Percentiles rank a stretch among this genome's conserved stretches.
These are phyloP conservation scores for Diaporthe batatas DNA, from an alignment of 2,329 filamentous ascomycete species.

Conservation along the genomic window DNA sequence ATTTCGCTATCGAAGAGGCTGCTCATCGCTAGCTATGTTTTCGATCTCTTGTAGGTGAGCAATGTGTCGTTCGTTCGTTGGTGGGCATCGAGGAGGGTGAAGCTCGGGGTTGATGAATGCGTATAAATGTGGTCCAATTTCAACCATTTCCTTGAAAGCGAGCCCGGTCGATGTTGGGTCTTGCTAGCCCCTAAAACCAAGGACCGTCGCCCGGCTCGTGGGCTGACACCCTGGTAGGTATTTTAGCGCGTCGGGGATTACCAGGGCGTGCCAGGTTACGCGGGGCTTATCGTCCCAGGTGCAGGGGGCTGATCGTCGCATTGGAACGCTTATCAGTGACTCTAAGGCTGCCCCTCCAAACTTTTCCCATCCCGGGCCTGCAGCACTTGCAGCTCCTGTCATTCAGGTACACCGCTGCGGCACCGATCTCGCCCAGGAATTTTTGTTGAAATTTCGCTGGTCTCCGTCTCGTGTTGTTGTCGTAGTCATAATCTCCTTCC, in stretches of 20 bases:
- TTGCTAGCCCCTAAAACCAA: conserved; percentile 15
- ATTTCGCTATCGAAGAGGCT: neutral
- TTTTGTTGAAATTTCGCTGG: conserved; percentile 37
- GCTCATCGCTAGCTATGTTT: conserved; percentile 12
- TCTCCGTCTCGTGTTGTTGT: conserved; percentile 34
- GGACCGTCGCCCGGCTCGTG: neutral
- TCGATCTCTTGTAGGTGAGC: conserved; percentile 11
- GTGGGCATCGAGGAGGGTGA: neutral
- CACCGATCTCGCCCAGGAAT: conserved; percentile 41
- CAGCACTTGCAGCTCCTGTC: conserved; percentile 26
- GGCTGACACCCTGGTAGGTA: neutral
- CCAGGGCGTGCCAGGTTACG: conserved; percentile 13
- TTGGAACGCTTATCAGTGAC: conserved; percentile 32
- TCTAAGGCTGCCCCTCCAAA: conserved; percentile 35
- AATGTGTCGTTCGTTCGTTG: conserved; percentile 1
- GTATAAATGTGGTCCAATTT: conserved; percentile 11
- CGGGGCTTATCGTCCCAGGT: conserved; percentile 36
- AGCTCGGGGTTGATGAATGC: conserved; percentile 1
- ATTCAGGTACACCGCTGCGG: conserved; percentile 28
- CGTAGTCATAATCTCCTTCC: conserved; percentile 26
- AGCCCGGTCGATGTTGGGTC: neutral
- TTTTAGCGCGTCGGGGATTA: conserved; percentile 11
- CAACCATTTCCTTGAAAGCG: neutral
- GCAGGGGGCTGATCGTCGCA: neutral
- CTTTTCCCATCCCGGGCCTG: conserved; percentile 32